phyloP scores from a whole-genome alignment of 805 yeast genomes.

The Lipomyces kockii region DNA sequence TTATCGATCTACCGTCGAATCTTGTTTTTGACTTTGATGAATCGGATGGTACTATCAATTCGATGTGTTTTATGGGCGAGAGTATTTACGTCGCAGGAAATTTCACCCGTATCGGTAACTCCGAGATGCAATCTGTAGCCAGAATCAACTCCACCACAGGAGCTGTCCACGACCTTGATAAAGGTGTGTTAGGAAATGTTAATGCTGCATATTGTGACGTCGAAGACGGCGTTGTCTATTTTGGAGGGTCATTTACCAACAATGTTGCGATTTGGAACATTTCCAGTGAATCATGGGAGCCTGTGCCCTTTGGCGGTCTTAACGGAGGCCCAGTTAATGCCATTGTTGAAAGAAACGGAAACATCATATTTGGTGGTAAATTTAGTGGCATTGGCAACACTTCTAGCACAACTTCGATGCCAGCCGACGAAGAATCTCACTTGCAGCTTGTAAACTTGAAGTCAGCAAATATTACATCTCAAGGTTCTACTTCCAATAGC shows the following conservation, averaged over 20 bases:
- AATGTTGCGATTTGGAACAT: slow-evolving; percentile 71
- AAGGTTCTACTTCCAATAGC: slow-evolving; percentile 49
- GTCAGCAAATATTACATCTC: slow-evolving; percentile 57
- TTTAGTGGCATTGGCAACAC: slow-evolving; percentile 65
- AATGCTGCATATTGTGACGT: slow-evolving; percentile 55
- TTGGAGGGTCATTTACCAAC: slow-evolving; percentile 77
- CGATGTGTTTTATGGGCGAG: slow-evolving; percentile 39
- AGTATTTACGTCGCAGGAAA: slow-evolving; percentile 42
- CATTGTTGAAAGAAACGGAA: slow-evolving; percentile 56
- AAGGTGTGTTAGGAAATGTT: slow-evolving; percentile 48
- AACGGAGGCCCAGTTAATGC: slow-evolving; percentile 61
- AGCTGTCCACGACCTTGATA: slow-evolving; percentile 34
- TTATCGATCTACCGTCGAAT: slow-evolving; percentile 26
- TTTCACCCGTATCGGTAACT: slow-evolving; percentile 40
- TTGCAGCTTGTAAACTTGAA: slow-evolving; percentile 62
- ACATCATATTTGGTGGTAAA: slow-evolving; percentile 77
- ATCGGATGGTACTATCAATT: slow-evolving; percentile 29
- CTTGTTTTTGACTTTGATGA: slow-evolving; percentile 17
- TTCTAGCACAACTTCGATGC: slow-evolving; percentile 20
- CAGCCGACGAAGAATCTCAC: not conserved
- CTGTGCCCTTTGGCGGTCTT: slow-evolving; percentile 79
- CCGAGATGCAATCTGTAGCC: slow-evolving; percentile 39
- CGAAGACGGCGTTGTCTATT: slow-evolving; percentile 58
- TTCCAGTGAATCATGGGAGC: slow-evolving; percentile 48
- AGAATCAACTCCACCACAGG: slow-evolving; percentile 39